These are phyloP conservation scores for Lentinula novae-zelandiae DNA, from an alignment of 1,284 basidiomycete species.

Conservation along the genomic window DNA sequence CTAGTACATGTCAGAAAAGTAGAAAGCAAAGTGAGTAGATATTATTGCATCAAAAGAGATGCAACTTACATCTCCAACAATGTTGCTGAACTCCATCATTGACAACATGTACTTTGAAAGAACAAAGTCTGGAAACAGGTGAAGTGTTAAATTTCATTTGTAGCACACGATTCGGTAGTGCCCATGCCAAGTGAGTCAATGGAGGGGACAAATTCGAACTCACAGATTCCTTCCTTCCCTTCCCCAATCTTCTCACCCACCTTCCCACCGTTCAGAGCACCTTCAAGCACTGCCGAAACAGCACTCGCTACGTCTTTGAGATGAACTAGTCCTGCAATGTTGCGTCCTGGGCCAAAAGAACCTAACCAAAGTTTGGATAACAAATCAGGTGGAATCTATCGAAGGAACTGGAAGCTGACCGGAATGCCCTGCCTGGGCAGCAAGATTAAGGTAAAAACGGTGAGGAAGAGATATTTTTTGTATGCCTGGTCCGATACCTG, in stretches of 20 bases:
- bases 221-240: conserved; percentile 6
- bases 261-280: background rate
- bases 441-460: conserved; percentile 1
- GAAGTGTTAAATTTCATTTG: too few relatives aligned
- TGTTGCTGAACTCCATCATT: background rate
- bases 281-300: background rate
- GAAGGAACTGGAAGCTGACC: background rate
- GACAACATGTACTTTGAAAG: conserved; percentile 2
- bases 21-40: too few relatives aligned
- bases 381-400: background rate
- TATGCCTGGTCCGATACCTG: conserved; percentile 6
- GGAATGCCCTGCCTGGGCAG: background rate
- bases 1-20: background rate
- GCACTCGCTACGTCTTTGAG: conserved; percentile 9
- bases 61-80: conserved; percentile 2
- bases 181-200: background rate
- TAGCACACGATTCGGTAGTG: background rate
- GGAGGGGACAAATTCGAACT: background rate
- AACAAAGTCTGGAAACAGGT: background rate
- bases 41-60: background rate
- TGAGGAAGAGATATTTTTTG: conserved; percentile 6
- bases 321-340: background rate
- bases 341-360: conserved; percentile 6
- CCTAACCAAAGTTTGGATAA: background rate
- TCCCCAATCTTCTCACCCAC: background rate